Evolutionary conservation across 2,329 filamentous ascomycete genomes (phyloP).

Genomic region (Trichoderma brevicompactum): DNA sequence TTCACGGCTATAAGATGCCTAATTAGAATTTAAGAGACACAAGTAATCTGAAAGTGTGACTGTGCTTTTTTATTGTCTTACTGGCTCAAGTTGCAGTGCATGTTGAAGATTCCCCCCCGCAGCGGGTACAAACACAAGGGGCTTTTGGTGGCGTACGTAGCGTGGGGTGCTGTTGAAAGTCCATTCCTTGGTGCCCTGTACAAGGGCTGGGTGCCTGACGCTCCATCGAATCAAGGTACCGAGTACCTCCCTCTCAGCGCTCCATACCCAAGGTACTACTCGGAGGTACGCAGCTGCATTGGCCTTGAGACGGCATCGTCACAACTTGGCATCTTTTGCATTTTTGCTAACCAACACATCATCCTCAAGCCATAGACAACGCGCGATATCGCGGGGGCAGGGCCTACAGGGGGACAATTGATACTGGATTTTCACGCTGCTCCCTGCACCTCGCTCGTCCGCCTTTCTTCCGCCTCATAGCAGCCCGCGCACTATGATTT

Average conservation of each 20-base stretch:
- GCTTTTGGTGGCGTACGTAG: background rate
- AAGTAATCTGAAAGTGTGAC: too few relatives aligned
- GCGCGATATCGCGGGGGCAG: constrained; percentile 17
- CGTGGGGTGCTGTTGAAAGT: constrained; percentile 5
- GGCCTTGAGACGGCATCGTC: constrained; percentile 21
- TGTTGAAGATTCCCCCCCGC: constrained; percentile 7
- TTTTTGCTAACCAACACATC: background rate
- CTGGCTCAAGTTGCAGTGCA: background rate
- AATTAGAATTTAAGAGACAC: too few relatives aligned
- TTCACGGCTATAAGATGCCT: too few relatives aligned
- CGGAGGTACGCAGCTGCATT: background rate
- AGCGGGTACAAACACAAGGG: constrained; percentile 3
- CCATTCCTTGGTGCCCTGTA: constrained; percentile 15
- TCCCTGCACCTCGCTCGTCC: constrained; percentile 8
- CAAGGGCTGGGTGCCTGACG: constrained; percentile 1
- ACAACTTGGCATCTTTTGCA: constrained; percentile 8
- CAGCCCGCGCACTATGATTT: constrained; percentile 27
- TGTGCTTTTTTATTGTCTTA: too few relatives aligned
- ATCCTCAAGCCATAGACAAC: constrained; percentile 6
- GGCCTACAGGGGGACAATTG: constrained; percentile 24
- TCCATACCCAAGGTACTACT: background rate
- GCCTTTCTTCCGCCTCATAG: background rate
- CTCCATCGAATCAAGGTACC: background rate
- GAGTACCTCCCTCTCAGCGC: constrained; percentile 2
- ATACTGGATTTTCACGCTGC: background rate